Base-by-base conservation (phyloP, 768 basidiomycete species). In the Mycena rosella region DNA sequence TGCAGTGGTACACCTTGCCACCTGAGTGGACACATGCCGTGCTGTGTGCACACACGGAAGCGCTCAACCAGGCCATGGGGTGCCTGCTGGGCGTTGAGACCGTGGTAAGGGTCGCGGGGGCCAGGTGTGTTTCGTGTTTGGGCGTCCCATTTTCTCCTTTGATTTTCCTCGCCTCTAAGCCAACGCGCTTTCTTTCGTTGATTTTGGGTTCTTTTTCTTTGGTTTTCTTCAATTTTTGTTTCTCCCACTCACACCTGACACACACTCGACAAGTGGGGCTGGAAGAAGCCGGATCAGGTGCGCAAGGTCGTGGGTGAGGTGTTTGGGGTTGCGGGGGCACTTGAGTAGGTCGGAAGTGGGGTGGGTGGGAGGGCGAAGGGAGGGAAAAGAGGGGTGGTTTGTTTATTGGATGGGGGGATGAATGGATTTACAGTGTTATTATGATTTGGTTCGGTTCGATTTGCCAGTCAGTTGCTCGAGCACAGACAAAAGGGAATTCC, bases 1-100 rank as follows among this genome's bases (percentile, higher is more conserved):
- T 84, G 63, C 82, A 83, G 34, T 51, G 70, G n/a, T 79, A 82
- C 67, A 64, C 75, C 0, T 74, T 87, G 36, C 42, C 38, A 27
- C 63, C 54, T 24, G 69, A 76, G 47, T 78, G 78, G 76, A 73
- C 71, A 14, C 65, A 74, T 45, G 57, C 72, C 36, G 70, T 56
- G 14, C 62, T 78, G 52, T 74, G 74, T 34, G 58, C 67, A 17
- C 69, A 74, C 22, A 55, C 36, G 36, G 51, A 68, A 10, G 60
- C 75, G 55, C 60, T 77, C 8, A 70, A 70, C 15, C 27, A 69
- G 3, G 75, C 77, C 38, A 82, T 79, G 67, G 79, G 70, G 26
- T 63, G 74, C 9, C 65, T 73, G 66, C 74, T 83, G 20, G 78
- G 80, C 29, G 53, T 69, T 1, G 71, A 74, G 42, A 71, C 73